phyloP scores from a whole-genome alignment of 805 yeast species.

The Saccharomycopsis vini region DNA sequence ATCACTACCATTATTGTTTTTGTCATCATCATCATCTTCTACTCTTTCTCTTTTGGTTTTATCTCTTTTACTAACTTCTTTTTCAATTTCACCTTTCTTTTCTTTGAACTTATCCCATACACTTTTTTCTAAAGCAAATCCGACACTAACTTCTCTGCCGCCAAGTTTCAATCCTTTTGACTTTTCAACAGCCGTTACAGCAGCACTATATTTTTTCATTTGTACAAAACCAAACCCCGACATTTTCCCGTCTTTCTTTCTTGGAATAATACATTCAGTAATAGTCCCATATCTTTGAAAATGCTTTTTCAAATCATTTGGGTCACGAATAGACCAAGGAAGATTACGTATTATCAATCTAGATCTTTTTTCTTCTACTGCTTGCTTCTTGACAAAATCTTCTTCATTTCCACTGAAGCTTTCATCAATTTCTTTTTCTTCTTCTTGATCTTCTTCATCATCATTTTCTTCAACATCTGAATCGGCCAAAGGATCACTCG shows the following conservation, averaged over 20 bases:
- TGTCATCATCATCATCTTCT: conserved; percentile 32
- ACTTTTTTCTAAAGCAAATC: conserved; percentile 81
- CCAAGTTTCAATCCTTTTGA: conserved; percentile 69
- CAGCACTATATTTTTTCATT: conserved; percentile 70
- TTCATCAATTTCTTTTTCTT: conserved; percentile 5
- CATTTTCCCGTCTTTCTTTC: conserved; percentile 81
- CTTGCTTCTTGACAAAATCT: conserved; percentile 8
- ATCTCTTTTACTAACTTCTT: too few species aligned
- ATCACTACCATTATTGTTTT: conserved; percentile 29
- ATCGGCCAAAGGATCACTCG: too few species aligned
- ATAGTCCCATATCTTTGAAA: conserved; percentile 81
- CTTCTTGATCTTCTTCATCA: conserved; percentile 14
- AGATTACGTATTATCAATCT: conserved; percentile 82
- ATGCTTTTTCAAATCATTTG: conserved; percentile 57
- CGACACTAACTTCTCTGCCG: conserved; percentile 90
- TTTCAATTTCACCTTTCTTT: conserved; percentile 32
- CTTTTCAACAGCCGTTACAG: conserved; percentile 73
- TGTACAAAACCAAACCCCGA: conserved; percentile 92
- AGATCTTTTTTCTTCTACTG: conserved; percentile 70
- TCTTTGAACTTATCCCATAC: conserved; percentile 63
- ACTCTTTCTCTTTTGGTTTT: conserved; percentile 32
- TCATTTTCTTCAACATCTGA: neutral
- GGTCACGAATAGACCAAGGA: conserved; percentile 90
- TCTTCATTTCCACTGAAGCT: conserved; percentile 11
- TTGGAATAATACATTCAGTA: conserved; percentile 80